Conservation (phyloP, 768 basidiomycete species). For the Pulveroboletus sp. region DNA sequence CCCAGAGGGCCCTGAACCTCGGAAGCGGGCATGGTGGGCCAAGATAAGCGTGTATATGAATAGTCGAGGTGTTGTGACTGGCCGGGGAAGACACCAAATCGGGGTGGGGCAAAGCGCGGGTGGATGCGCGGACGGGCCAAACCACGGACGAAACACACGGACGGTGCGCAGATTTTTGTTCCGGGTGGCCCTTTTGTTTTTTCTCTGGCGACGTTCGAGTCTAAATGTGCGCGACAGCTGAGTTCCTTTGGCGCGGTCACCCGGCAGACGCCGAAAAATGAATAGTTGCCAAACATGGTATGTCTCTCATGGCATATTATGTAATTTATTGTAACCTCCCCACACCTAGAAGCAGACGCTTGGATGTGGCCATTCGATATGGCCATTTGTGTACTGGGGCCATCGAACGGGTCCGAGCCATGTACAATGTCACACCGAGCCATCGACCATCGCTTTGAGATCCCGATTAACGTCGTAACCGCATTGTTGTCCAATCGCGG, state of each 20-base stretch:
- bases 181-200: neutral
- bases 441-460: too few species aligned
- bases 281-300: neutral
- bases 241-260: slow-evolving; percentile 11
- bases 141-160: too few species aligned
- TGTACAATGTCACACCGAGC: too few species aligned
- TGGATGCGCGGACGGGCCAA: too few species aligned
- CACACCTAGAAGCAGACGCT: too few species aligned
- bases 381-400: too few species aligned
- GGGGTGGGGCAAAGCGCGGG: slow-evolving; percentile 10
- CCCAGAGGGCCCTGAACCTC: slow-evolving; percentile 22
- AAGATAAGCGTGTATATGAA: neutral
- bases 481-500: too few species aligned
- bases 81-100: slow-evolving; percentile 16
- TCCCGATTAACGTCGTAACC: too few species aligned
- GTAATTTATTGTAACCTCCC: too few species aligned
- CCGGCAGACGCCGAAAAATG: slow-evolving; percentile 11
- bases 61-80: slow-evolving; percentile 6
- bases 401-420: too few species aligned
- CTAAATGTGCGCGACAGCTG: neutral
- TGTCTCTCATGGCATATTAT: too few species aligned
- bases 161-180: neutral
- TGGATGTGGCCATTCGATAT: too few species aligned
- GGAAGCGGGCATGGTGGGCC: slow-evolving; percentile 16
- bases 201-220: neutral